Conservation (phyloP, 345 rosid genomes). For the Brassica carinata region DNA sequence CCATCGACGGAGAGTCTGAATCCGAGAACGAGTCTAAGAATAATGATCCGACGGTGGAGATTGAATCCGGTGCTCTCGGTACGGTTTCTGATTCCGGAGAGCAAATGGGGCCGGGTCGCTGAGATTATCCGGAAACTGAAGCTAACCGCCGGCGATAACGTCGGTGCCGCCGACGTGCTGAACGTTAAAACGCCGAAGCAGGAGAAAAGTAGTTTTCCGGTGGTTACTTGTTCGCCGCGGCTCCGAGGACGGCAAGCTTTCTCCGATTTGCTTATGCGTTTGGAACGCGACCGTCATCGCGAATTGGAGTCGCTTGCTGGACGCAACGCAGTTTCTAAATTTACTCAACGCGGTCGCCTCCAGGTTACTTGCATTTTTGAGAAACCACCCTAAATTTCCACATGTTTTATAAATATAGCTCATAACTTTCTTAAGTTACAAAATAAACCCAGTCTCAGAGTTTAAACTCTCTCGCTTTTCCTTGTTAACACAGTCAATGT, state of each 20-base stretch:
- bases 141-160: slow-evolving; percentile 25
- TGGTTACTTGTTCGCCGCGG: slow-evolving; percentile 48
- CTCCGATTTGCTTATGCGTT: slow-evolving; percentile 56
- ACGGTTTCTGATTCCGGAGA: slow-evolving; percentile 27
- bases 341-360: slow-evolving; percentile 78
- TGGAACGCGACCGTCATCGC: slow-evolving; percentile 58
- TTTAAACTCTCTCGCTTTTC: background rate
- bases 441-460: background rate
- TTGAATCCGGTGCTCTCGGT: slow-evolving; percentile 21
- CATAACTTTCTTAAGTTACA: background rate
- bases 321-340: slow-evolving; percentile 68
- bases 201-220: slow-evolving; percentile 33
- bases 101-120: slow-evolving; percentile 56
- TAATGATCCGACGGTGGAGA: slow-evolving; percentile 11
- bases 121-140: slow-evolving; percentile 65
- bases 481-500: slow-evolving; percentile 52
- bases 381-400: background rate
- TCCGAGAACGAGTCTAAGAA: slow-evolving; percentile 35
- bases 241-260: slow-evolving; percentile 78
- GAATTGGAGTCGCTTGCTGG: slow-evolving; percentile 54
- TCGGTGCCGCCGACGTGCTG: slow-evolving; percentile 27
- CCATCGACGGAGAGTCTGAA: slow-evolving; percentile 24
- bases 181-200: slow-evolving; percentile 20
- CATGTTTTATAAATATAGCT: background rate
- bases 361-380: slow-evolving; percentile 53